Conservation (phyloP, 805 yeast genomes). For the Sugiyamaella mastotermitis region DNA sequence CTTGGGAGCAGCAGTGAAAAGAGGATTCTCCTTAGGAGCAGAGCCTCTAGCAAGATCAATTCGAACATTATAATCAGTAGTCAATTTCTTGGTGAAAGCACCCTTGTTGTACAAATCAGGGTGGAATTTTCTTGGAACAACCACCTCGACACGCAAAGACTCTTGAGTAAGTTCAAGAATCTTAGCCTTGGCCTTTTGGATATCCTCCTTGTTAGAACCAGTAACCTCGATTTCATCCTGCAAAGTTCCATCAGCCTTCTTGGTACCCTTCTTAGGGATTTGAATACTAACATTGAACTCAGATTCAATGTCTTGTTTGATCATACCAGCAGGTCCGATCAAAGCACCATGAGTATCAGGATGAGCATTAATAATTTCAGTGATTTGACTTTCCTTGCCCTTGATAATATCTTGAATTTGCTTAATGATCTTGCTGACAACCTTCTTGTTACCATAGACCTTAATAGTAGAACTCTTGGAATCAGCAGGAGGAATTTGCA, state of each 20-base stretch:
- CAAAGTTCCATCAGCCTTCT: conserved; percentile 19
- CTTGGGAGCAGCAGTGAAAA: conserved; percentile 38
- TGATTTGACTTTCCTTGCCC: conserved; percentile 44
- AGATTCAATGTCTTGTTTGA: conserved; percentile 64
- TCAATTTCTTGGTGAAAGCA: conserved; percentile 49
- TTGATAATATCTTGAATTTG: conserved; percentile 58
- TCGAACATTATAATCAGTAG: conserved; percentile 47
- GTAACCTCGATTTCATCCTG: conserved; percentile 47
- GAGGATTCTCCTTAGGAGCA: conserved; percentile 37
- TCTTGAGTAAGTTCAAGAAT: conserved; percentile 57
- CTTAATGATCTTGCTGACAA: conserved; percentile 63
- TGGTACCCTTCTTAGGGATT: conserved; percentile 51
- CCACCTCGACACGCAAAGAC: conserved; percentile 44
- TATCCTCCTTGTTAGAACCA: conserved; percentile 58
- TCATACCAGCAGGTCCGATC: conserved; percentile 76
- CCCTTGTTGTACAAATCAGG: conserved; percentile 64
- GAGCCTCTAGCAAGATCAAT: conserved; percentile 47
- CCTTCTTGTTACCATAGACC: conserved; percentile 66
- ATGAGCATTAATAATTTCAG: conserved; percentile 39
- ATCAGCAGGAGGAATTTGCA: conserved; percentile 66
- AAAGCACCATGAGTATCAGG: conserved; percentile 68
- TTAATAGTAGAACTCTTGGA: conserved; percentile 45
- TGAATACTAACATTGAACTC: conserved; percentile 58
- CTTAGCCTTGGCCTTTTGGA: conserved; percentile 57
- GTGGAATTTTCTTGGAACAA: conserved; percentile 53